These are phyloP conservation scores for Fusarium heterosporum DNA, from an alignment of 2,329 filamentous ascomycete species.

Conservation along the genomic window DNA sequence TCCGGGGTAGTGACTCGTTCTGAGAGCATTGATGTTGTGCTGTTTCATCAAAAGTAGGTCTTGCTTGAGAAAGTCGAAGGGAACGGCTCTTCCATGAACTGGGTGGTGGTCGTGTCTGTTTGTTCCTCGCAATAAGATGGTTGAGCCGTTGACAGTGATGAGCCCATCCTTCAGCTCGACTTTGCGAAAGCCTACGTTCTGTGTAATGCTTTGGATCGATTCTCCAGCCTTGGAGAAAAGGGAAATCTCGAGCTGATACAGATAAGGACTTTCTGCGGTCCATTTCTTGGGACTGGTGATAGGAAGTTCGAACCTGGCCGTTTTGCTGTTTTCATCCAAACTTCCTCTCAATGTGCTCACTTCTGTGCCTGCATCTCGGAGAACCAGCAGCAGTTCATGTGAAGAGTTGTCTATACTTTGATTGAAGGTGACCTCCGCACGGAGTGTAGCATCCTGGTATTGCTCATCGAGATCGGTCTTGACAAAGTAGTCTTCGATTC, in stretches of 20 bases:
- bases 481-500: slow-evolving; percentile 15
- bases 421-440: neutral
- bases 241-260: slow-evolving; percentile 2
- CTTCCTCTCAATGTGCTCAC: neutral
- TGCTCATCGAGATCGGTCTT: slow-evolving; percentile 1
- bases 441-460: neutral
- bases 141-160: slow-evolving; percentile 4
- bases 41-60: slow-evolving; percentile 20
- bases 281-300: neutral
- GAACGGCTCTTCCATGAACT: slow-evolving; percentile 8
- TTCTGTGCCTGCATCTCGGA: neutral
- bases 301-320: neutral
- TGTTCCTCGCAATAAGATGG: neutral
- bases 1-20: slow-evolving; percentile 13
- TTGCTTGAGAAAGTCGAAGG: slow-evolving; percentile 16
- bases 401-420: rapidly evolving
- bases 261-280: slow-evolving; percentile 6
- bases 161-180: slow-evolving; percentile 4
- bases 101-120: slow-evolving; percentile 24
- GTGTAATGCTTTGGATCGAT: neutral
- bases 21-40: slow-evolving; percentile 19
- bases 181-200: slow-evolving; percentile 14
- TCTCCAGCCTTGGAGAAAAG: neutral
- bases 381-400: neutral
- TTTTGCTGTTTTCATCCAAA: rapidly evolving